Base-by-base conservation (phyloP, 108 stramenopile species). In the Fistulifera pelliculosa region DNA sequence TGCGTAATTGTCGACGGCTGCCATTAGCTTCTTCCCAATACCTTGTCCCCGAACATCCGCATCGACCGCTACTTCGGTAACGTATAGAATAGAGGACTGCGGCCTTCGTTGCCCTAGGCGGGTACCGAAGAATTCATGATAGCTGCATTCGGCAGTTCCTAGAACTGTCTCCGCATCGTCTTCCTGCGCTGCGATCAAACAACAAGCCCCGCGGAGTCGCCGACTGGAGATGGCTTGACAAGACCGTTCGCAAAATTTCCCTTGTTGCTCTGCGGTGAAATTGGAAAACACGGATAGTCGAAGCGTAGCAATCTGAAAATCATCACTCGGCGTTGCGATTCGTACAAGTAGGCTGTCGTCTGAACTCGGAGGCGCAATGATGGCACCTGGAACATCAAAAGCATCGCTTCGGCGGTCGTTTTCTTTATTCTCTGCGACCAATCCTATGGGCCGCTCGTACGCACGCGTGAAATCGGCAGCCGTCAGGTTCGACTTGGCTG, bases 41-140 rank as follows among this genome's bases (percentile, higher is more conserved):
- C 90, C 90, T 40, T 64, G 64, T 67, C 84, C 67, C 21, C 90
- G 69, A 6, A 62, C 70, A 3, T 42, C 52, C 1, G 84, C 59
- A 31, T 63, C 53, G 6, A 87, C 90, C 6, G 85, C 86, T 0
- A 92, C 90, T 77, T 88, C 90, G 6, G 90, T 92, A 0, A 92
- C 58, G 45, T 92, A 92, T 63, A 92, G 42, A 0, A 88, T 61
- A 5, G 82, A 75, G 24, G 67, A 56, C 24, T 54, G 64, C 1
- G 64, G 81, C 48, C 84, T 58, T 0, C 69, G 56, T 28, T 50
- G 52, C 24, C 86, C 90, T 11, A 92, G 60, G 26, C 64, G 45
- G 7, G 90, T 92, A 10, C 70, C 71, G 27, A 61, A 43, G 49
- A 92, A 88, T 69, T 92, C 90, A 52, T 88, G 84, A 72, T 77